Evolutionary conservation across 768 basidiomycete species (phyloP).

Genomic region (Megacollybia marginata): DNA sequence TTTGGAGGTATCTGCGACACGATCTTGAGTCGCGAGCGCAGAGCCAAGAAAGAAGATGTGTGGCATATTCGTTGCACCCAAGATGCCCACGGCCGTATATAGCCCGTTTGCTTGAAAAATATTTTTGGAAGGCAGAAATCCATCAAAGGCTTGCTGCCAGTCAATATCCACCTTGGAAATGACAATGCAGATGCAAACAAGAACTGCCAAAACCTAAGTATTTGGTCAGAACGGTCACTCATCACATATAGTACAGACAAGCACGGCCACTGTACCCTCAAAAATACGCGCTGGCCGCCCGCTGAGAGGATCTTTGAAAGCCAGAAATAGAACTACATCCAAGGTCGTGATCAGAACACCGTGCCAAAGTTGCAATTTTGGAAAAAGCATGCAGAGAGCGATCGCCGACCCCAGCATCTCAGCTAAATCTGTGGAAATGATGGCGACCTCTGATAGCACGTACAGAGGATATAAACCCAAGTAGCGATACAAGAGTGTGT

Average conservation of each 20-base stretch:
- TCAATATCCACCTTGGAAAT: constrained; percentile 62
- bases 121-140: constrained; percentile 66
- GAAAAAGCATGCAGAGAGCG: constrained; percentile 70
- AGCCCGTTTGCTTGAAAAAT: constrained; percentile 49
- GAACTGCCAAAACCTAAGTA: constrained; percentile 54
- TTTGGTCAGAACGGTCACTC: neutral
- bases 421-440: constrained; percentile 73
- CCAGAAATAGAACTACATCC: constrained; percentile 67
- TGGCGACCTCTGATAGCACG: constrained; percentile 56
- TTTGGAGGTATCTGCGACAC: constrained; percentile 29
- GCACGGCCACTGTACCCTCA: constrained; percentile 51
- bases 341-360: constrained; percentile 60
- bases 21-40: constrained; percentile 75
- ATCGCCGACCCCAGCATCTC: constrained; percentile 83
- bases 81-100: constrained; percentile 69
- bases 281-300: constrained; percentile 62
- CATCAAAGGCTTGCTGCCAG: constrained; percentile 70
- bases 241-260: constrained; percentile 34
- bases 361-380: constrained; percentile 59
- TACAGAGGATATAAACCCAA: constrained; percentile 60
- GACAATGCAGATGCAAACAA: constrained; percentile 74
- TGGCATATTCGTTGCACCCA: constrained; percentile 89
- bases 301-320: constrained; percentile 61
- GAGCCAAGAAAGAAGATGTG: constrained; percentile 90
- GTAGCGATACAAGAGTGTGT: constrained; percentile 51